Percentiles rank a stretch among this genome's conserved stretches.
phyloP scores from a whole-genome alignment of 441 rosid species.

The Raphanus hybrid region DNA sequence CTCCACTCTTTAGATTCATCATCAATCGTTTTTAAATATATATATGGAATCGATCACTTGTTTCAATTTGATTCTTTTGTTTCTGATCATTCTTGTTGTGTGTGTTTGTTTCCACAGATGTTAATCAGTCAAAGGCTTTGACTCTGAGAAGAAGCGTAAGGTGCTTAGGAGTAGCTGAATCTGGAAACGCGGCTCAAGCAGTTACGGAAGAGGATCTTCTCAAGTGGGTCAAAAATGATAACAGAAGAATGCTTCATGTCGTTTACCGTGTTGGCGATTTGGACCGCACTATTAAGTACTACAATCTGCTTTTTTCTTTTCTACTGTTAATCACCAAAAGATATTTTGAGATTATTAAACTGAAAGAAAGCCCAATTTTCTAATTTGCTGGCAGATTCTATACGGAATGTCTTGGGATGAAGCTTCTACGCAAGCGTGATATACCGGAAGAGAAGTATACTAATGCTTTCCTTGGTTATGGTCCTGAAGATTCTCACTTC shows the following conservation, averaged over 20 bases:
- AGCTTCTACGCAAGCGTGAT: conserved; percentile 73
- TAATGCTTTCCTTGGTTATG: conserved; percentile 79
- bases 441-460: conserved; percentile 75
- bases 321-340: not conserved
- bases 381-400: conserved; percentile 55
- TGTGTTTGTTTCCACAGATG: conserved; percentile 50
- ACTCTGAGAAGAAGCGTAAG: conserved; percentile 52
- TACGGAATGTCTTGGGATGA: conserved; percentile 79
- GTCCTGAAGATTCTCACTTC: conserved; percentile 74
- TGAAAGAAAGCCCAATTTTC: not conserved
- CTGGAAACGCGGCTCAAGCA: conserved; percentile 65
- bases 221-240: conserved; percentile 84
- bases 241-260: conserved; percentile 89
- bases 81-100: too few relatives aligned
- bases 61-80: conserved; percentile 1
- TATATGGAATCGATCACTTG: not conserved
- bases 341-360: too few relatives aligned
- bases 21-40: not conserved
- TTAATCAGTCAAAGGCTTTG: conserved; percentile 59
- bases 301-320: not conserved
- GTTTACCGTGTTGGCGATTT: conserved; percentile 96
- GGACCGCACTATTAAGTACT: conserved; percentile 85
- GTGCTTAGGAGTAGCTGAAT: conserved; percentile 48
- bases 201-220: conserved; percentile 62
- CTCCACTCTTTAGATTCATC: not conserved